A percentile compares a stretch with the other conserved stretches of the same genome.
Evolutionary conservation across 192 early-diverging fungal species (phyloP).

Genomic region (Spizellomyces punctatus): DNA sequence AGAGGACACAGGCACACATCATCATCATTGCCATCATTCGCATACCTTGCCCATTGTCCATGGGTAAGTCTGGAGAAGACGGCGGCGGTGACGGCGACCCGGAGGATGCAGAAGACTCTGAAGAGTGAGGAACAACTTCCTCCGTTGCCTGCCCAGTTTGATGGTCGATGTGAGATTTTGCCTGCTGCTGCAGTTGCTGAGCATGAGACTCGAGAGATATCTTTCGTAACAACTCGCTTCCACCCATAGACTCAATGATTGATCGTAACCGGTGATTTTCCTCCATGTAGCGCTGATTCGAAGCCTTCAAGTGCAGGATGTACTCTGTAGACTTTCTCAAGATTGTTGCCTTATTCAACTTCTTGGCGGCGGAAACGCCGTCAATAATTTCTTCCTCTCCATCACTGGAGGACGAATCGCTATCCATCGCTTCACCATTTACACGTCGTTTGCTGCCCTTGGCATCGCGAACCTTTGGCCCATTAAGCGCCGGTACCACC

Average conservation of each 20-base stretch:
- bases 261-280: conserved; percentile 10
- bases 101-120: background rate
- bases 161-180: background rate
- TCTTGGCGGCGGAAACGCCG: conserved; percentile 81
- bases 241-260: conserved; percentile 15
- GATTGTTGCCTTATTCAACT: conserved; percentile 94
- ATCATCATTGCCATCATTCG: conserved; percentile 41
- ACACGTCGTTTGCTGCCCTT: conserved; percentile 43
- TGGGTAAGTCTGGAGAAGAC: background rate
- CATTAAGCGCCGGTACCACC: conserved; percentile 80
- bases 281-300: background rate
- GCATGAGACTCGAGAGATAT: background rate
- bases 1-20: conserved; percentile 43
- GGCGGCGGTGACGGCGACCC: conserved; percentile 13
- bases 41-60: conserved; percentile 12
- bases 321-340: conserved; percentile 91
- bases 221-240: conserved; percentile 8
- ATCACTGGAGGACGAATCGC: conserved; percentile 53
- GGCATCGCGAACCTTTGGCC: conserved; percentile 47
- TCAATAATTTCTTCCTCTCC: conserved; percentile 62
- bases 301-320: conserved; percentile 56
- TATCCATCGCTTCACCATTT: conserved; percentile 52
- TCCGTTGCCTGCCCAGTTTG: background rate
- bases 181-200: conserved; percentile 1
- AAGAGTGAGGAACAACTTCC: background rate